These are phyloP conservation scores for Venturia aucupariae DNA, from an alignment of 2,329 filamentous ascomycete genomes.

Conservation along the genomic window DNA sequence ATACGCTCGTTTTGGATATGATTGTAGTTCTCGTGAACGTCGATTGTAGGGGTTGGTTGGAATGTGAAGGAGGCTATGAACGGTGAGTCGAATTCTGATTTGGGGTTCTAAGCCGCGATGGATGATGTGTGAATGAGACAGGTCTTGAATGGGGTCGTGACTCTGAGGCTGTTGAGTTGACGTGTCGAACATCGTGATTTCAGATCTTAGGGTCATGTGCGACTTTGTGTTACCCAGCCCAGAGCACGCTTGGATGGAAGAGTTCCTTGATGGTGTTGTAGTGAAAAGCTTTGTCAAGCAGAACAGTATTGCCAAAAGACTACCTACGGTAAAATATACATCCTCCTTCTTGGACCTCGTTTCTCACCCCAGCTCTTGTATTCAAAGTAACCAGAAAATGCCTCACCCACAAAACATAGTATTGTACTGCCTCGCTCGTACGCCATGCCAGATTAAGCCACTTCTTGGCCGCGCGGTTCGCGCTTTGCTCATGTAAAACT, in stretches of 20 bases:
- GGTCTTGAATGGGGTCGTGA: not conserved
- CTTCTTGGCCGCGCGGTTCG: not conserved
- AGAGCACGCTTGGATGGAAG: not conserved
- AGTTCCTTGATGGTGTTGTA: too few relatives aligned
- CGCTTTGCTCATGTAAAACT: not conserved
- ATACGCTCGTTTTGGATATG: not conserved
- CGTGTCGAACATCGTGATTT: not conserved
- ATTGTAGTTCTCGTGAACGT: not conserved
- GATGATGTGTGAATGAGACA: not conserved
- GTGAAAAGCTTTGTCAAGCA: not conserved
- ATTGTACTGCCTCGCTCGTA: not conserved
- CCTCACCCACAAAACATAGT: not conserved
- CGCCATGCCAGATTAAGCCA: not conserved
- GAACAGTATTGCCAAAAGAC: not conserved
- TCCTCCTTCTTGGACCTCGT: not conserved
- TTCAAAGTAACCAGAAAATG: not conserved
- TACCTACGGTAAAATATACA: not conserved
- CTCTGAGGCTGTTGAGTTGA: not conserved
- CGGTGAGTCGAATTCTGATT: not conserved
- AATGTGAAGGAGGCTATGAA: not conserved
- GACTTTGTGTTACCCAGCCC: not conserved
- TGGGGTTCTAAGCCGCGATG: not conserved
- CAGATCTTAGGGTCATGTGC: conserved; percentile 1
- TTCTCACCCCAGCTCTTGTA: not conserved
- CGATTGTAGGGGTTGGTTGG: not conserved